phyloP scores from a whole-genome alignment of 2,329 filamentous ascomycete genomes.

The Cladosporium sp. region DNA sequence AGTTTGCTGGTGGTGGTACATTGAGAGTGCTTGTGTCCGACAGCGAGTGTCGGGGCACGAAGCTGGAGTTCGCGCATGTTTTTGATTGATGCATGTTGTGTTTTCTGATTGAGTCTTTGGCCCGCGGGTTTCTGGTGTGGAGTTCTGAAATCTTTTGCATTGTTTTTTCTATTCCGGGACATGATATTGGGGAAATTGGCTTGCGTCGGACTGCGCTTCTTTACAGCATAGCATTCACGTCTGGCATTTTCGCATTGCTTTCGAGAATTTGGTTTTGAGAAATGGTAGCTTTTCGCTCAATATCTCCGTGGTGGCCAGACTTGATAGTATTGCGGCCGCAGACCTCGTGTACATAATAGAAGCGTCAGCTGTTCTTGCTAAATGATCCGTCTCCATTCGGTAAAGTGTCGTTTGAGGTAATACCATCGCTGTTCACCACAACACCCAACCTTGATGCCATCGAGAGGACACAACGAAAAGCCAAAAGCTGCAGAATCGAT shows the following conservation, averaged over 20 bases:
- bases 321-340: background rate
- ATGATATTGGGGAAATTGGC: background rate
- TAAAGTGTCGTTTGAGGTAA: background rate
- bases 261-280: no score
- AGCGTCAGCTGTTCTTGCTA: background rate
- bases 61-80: background rate
- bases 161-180: background rate
- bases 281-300: no score
- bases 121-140: background rate
- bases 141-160: background rate
- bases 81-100: background rate
- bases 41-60: background rate
- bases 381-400: background rate
- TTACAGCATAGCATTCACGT: no score
- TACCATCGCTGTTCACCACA: background rate
- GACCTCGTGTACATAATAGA: background rate
- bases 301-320: background rate
- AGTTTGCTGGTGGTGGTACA: background rate
- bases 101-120: no score
- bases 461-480: conserved; percentile 4
- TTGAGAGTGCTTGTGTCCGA: background rate
- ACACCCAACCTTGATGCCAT: background rate
- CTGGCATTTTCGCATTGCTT: no score
- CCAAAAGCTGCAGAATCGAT: background rate
- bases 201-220: no score